Evolutionary conservation across 495 filamentous ascomycete genomes (phyloP).

Genomic region (Xylona heveae): DNA sequence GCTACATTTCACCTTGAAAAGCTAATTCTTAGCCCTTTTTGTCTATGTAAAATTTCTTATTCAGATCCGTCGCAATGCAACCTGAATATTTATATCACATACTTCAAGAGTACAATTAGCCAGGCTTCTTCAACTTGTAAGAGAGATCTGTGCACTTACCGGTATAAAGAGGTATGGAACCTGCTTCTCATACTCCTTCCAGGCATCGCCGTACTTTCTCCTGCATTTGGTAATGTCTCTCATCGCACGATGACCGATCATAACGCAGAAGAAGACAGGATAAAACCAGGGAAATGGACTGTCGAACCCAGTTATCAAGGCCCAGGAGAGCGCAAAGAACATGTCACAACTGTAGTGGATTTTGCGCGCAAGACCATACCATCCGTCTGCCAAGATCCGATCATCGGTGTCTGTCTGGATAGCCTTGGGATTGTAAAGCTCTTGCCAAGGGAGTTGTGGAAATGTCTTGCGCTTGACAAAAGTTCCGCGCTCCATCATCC

Average conservation of each 20-base stretch:
- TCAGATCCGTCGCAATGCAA: too few relatives aligned
- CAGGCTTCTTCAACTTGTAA: constrained; percentile 3
- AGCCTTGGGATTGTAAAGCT: constrained; percentile 59
- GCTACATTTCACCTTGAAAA: too few relatives aligned
- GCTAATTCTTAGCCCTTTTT: too few relatives aligned
- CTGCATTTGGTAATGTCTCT: constrained; percentile 70
- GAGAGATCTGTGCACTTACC: constrained; percentile 34
- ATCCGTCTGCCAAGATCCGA: constrained; percentile 68
- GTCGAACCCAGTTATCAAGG: constrained; percentile 38
- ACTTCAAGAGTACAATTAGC: too few relatives aligned
- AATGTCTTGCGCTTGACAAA: constrained; percentile 55
- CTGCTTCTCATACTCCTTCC: constrained; percentile 66
- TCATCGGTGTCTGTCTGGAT: constrained; percentile 61
- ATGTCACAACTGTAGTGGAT: constrained; percentile 85
- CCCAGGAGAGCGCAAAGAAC: constrained; percentile 52
- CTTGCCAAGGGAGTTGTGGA: constrained; percentile 79
- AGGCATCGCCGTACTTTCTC: constrained; percentile 76
- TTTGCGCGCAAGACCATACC: constrained; percentile 86
- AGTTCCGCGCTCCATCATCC: constrained; percentile 56
- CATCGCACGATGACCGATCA: constrained; percentile 76
- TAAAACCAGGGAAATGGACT: constrained; percentile 96
- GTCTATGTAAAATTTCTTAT: too few relatives aligned
- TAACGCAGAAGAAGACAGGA: constrained; percentile 65
- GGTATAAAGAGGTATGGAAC: constrained; percentile 93
- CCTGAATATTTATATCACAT: too few relatives aligned